Conservation (phyloP, 495 filamentous ascomycete genomes). For the Hypoxylon crocopeplum region DNA sequence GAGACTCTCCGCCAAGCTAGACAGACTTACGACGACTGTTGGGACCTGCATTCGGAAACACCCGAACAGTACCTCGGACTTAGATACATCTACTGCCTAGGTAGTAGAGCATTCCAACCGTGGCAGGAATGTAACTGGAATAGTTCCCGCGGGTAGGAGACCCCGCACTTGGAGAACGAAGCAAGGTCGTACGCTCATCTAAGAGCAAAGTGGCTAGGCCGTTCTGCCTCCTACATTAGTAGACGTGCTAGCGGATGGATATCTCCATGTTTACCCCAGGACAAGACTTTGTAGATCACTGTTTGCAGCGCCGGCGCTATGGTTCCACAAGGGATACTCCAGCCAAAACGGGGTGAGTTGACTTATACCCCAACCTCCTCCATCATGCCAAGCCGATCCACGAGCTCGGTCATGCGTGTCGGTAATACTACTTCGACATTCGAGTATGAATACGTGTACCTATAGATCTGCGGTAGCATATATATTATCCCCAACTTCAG, state of each 20-base stretch:
- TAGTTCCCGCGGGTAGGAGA: conserved; percentile 26
- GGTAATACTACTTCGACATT: neutral
- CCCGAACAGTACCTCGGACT: conserved; percentile 19
- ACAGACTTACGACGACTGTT: conserved; percentile 21
- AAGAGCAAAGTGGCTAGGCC: conserved; percentile 5
- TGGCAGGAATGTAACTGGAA: conserved; percentile 5
- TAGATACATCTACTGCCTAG: conserved; percentile 16
- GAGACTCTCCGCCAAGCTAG: conserved; percentile 13
- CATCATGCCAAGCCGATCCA: conserved; percentile 13
- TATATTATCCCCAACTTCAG: conserved; percentile 31
- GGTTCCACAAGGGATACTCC: conserved; percentile 17
- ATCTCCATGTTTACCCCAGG: conserved; percentile 10
- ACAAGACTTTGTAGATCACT: conserved; percentile 9
- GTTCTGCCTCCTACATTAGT: neutral
- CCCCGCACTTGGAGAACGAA: conserved; percentile 18
- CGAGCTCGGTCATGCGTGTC: conserved; percentile 15
- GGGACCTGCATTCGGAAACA: conserved; percentile 28
- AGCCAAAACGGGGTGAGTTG: conserved; percentile 1
- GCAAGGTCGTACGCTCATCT: conserved; percentile 1
- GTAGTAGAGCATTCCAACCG: conserved; percentile 17
- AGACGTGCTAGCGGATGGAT: neutral
- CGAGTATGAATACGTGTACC: neutral
- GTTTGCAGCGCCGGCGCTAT: conserved; percentile 9
- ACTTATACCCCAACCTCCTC: conserved; percentile 23
- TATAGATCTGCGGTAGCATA: conserved; percentile 9